These are phyloP conservation scores for Apophysomyces ossiformis DNA, from an alignment of 371 early-diverging fungal species.

Conservation along the genomic window DNA sequence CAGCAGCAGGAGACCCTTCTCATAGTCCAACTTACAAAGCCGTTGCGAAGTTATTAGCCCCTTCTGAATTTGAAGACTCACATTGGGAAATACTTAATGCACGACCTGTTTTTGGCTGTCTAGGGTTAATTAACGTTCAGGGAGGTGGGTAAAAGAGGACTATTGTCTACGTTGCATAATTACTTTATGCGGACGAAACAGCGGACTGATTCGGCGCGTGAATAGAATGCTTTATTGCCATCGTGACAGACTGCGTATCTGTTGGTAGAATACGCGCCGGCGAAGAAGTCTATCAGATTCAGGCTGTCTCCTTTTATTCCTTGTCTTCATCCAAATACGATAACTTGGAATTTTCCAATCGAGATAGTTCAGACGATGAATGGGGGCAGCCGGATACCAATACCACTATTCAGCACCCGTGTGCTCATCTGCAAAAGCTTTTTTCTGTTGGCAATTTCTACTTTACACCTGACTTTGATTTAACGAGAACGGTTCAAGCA, in stretches of 20 bases:
- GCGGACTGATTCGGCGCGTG: conserved; percentile 11
- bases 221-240: conserved; percentile 73
- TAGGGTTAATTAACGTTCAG: conserved; percentile 68
- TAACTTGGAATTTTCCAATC: conserved; percentile 43
- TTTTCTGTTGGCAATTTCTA: conserved; percentile 76
- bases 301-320: conserved; percentile 67
- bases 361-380: conserved; percentile 37
- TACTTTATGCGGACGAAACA: conserved; percentile 2
- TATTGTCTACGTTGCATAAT: neutral
- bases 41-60: conserved; percentile 48
- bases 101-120: conserved; percentile 72
- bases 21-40: conserved; percentile 34
- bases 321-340: conserved; percentile 63
- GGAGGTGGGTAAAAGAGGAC: conserved; percentile 50
- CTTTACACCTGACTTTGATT: conserved; percentile 77
- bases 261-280: conserved; percentile 65
- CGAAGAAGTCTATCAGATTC: conserved; percentile 64
- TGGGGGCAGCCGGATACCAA: conserved; percentile 35
- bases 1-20: conserved; percentile 15
- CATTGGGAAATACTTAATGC: conserved; percentile 54
- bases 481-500: conserved; percentile 72
- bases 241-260: conserved; percentile 69
- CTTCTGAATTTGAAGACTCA: conserved; percentile 53
- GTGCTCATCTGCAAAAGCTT: conserved; percentile 65
- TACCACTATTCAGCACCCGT: conserved; percentile 59